These are phyloP conservation scores for Jamesozyma piceae DNA, from an alignment of 805 yeast species.

Conservation along the genomic window DNA sequence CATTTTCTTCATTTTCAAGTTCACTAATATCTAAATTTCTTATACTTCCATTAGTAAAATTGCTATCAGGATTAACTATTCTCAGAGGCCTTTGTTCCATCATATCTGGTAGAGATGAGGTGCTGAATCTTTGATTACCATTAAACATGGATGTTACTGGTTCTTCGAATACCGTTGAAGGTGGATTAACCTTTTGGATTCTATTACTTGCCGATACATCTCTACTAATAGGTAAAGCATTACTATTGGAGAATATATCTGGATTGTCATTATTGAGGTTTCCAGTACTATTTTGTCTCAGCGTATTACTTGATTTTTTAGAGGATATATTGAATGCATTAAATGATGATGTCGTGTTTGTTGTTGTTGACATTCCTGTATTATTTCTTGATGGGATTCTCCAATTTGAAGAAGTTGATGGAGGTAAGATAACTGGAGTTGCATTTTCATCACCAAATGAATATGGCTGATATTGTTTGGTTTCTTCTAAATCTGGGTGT, in stretches of 20 bases:
- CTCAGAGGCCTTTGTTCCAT: conserved; percentile 35
- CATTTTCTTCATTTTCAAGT: background rate
- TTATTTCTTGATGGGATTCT: conserved; percentile 10
- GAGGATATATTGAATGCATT: background rate
- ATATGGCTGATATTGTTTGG: conserved; percentile 30
- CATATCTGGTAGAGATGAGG: conserved; percentile 45
- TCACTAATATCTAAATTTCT: background rate
- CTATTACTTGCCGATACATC: background rate
- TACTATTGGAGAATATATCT: background rate
- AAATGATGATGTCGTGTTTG: background rate
- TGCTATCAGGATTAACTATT: conserved; percentile 39
- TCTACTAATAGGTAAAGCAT: background rate
- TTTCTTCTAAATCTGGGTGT: conserved; percentile 31
- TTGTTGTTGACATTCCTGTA: conserved; percentile 3
- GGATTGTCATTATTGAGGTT: background rate
- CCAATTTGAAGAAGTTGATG: conserved; percentile 9
- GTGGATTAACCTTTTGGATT: conserved; percentile 1
- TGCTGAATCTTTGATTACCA: conserved; percentile 41
- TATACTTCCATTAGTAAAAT: background rate
- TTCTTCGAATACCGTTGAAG: conserved; percentile 15
- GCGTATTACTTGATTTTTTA: background rate
- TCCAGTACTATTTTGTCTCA: background rate
- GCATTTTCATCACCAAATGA: conserved; percentile 30
- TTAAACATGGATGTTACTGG: conserved; percentile 11
- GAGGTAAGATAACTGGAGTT: conserved; percentile 19